Conservation (phyloP, 2,329 filamentous ascomycete genomes). For the Pestalotiopsis sp. region DNA sequence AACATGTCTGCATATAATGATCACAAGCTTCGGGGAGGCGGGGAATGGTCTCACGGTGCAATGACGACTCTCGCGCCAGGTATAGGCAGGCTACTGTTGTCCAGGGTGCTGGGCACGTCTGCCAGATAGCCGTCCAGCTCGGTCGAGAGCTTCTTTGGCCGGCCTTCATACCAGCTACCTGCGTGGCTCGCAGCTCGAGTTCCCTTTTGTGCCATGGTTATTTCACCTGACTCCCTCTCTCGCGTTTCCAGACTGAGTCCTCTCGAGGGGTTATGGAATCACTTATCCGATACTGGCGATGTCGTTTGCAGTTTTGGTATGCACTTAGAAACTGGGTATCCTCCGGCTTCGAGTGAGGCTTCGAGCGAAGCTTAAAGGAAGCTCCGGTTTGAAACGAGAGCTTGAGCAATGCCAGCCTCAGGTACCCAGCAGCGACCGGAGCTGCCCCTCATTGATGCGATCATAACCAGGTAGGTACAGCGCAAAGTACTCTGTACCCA, state of each 20-base stretch:
- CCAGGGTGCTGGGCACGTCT: constrained; percentile 65
- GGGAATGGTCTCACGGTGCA: constrained; percentile 69
- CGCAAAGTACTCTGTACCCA: not conserved
- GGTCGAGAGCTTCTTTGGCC: constrained; percentile 55
- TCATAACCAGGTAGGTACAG: not conserved
- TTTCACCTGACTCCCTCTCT: not conserved
- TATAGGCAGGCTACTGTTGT: constrained; percentile 64
- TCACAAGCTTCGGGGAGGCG: not conserved
- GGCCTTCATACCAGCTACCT: constrained; percentile 80
- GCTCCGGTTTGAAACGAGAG: not conserved
- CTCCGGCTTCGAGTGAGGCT: not conserved
- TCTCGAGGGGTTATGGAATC: not conserved
- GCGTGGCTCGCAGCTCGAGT: constrained; percentile 69
- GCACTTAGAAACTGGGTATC: not conserved
- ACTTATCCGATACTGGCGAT: not conserved
- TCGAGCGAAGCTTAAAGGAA: not conserved
- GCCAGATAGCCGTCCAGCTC: constrained; percentile 77
- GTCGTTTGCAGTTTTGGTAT: not conserved
- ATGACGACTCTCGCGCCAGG: constrained; percentile 81
- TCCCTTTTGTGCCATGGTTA: constrained; percentile 29
- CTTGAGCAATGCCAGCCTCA: not conserved
- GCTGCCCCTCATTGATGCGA: not conserved
- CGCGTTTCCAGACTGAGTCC: not conserved
- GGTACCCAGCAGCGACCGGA: not conserved
- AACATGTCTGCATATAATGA: not conserved